phyloP scores from a whole-genome alignment of 176 grass and related monocot species.

The Elaeis guineensis region DNA sequence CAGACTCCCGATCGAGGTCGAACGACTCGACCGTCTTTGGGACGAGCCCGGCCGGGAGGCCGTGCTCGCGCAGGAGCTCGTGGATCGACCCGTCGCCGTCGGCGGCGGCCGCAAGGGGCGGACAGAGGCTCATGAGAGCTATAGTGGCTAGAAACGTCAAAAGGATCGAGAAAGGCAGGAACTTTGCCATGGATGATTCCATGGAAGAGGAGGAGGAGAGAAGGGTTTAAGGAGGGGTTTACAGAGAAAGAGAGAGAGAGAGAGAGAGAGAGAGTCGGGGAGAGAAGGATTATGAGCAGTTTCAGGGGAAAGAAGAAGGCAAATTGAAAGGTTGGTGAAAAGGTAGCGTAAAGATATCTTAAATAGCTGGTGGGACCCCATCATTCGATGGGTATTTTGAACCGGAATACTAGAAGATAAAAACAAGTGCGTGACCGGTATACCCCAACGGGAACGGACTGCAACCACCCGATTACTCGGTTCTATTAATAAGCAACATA shows the following conservation, averaged over 20 bases:
- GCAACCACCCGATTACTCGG: too few relatives aligned
- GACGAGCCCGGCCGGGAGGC: slow-evolving; percentile 65
- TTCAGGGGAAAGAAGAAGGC: slow-evolving; percentile 13
- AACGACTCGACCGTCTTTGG: slow-evolving; percentile 52
- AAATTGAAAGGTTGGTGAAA: slow-evolving; percentile 1
- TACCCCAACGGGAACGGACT: too few relatives aligned
- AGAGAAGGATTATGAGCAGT: slow-evolving; percentile 7
- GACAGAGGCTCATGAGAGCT: slow-evolving; percentile 2
- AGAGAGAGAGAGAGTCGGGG: slow-evolving; percentile 6
- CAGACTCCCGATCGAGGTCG: slow-evolving; percentile 36
- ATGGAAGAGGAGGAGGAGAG: background rate
- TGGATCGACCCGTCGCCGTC: slow-evolving; percentile 36
- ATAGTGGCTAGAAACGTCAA: slow-evolving; percentile 10
- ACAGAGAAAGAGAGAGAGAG: background rate
- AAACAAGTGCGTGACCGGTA: too few relatives aligned
- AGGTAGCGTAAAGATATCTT: slow-evolving; percentile 10
- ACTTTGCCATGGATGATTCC: slow-evolving; percentile 35
- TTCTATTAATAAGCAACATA: too few relatives aligned
- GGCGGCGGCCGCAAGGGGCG: slow-evolving; percentile 1
- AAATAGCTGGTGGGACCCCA: slow-evolving; percentile 17
- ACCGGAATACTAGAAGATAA: background rate
- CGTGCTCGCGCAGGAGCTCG: slow-evolving; percentile 55
- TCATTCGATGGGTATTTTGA: slow-evolving; percentile 11
- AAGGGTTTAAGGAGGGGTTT: slow-evolving; percentile 10
- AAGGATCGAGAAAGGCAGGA: slow-evolving; percentile 5